These are phyloP conservation scores for Byssochlamys sp. DNA, from an alignment of 2,329 filamentous ascomycete genomes.

Conservation along the genomic window DNA sequence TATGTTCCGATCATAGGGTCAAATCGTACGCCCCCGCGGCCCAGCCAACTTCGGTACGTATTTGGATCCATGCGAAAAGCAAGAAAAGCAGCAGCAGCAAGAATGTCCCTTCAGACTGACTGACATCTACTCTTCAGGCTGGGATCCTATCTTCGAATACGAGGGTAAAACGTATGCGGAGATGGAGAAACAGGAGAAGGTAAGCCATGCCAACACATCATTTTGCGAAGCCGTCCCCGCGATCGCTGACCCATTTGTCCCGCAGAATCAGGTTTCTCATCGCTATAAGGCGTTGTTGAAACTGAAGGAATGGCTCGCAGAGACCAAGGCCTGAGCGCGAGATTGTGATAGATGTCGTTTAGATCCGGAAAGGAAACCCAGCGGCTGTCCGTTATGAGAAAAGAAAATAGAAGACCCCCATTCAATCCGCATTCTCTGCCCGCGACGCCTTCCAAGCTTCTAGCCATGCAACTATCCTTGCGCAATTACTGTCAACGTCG, in stretches of 20 bases:
- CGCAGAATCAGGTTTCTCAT: constrained; percentile 77
- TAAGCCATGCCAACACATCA: constrained; percentile 27
- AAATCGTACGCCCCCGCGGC: constrained; percentile 75
- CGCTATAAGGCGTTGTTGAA: constrained; percentile 78
- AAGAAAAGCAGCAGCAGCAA: neutral
- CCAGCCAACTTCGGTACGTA: constrained; percentile 65
- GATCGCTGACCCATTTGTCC: constrained; percentile 1
- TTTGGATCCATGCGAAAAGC: neutral
- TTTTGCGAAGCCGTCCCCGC: neutral
- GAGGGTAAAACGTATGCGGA: constrained; percentile 87
- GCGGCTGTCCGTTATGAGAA: neutral
- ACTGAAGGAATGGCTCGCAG: constrained; percentile 69
- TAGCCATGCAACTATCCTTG: constrained; percentile 73
- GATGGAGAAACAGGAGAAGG: constrained; percentile 88
- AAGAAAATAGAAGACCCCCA: neutral
- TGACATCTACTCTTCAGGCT: constrained; percentile 48
- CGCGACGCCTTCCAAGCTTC: constrained; percentile 63
- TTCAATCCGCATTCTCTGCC: constrained; percentile 18
- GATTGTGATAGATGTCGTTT: neutral
- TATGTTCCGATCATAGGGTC: constrained; percentile 43
- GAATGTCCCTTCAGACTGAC: neutral
- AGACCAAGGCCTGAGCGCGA: constrained; percentile 18
- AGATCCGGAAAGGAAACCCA: neutral
- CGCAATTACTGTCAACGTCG: constrained; percentile 81
- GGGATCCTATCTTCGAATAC: constrained; percentile 95